These are phyloP conservation scores for Colletotrichum sidae DNA, from an alignment of 2,329 filamentous ascomycete genomes.

Conservation along the genomic window DNA sequence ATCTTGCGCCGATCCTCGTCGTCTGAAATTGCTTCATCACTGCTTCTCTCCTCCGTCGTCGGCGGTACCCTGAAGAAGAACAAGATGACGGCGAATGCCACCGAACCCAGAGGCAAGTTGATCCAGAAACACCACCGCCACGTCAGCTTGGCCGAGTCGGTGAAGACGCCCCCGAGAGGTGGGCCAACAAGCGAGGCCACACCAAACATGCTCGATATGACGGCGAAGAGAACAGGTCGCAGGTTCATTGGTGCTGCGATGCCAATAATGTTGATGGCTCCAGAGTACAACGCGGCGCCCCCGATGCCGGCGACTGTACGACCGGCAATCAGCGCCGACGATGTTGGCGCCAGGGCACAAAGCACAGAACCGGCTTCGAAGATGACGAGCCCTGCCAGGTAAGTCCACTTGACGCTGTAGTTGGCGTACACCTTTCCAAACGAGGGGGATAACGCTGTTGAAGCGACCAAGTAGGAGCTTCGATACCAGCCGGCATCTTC, in stretches of 20 bases:
- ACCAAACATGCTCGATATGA: conserved; percentile 59
- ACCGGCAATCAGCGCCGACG: conserved; percentile 63
- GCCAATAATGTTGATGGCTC: conserved; percentile 59
- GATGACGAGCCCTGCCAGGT: conserved; percentile 55
- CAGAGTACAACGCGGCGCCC: conserved; percentile 62
- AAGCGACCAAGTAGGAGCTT: background rate
- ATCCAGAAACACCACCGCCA: conserved; percentile 57
- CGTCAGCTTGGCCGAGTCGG: conserved; percentile 43
- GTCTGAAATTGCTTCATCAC: conserved; percentile 27
- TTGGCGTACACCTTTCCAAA: conserved; percentile 67
- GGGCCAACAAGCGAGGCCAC: conserved; percentile 53
- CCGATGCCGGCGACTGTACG: conserved; percentile 64
- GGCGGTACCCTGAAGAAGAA: conserved; percentile 24
- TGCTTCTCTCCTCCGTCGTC: conserved; percentile 57
- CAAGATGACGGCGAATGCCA: conserved; percentile 1
- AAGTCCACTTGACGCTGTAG: conserved; percentile 59
- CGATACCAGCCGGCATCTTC: conserved; percentile 28
- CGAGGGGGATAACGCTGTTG: conserved; percentile 53
- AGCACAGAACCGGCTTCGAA: conserved; percentile 57
- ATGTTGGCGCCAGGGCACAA: conserved; percentile 57
- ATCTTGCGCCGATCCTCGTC: conserved; percentile 19
- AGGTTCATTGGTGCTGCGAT: conserved; percentile 46
- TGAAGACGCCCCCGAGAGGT: conserved; percentile 48
- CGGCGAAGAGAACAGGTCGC: conserved; percentile 59
- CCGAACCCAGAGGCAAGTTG: conserved; percentile 41